Conservation (phyloP, 768 basidiomycete genomes). For the Tylopilus vinaceipallidus region DNA sequence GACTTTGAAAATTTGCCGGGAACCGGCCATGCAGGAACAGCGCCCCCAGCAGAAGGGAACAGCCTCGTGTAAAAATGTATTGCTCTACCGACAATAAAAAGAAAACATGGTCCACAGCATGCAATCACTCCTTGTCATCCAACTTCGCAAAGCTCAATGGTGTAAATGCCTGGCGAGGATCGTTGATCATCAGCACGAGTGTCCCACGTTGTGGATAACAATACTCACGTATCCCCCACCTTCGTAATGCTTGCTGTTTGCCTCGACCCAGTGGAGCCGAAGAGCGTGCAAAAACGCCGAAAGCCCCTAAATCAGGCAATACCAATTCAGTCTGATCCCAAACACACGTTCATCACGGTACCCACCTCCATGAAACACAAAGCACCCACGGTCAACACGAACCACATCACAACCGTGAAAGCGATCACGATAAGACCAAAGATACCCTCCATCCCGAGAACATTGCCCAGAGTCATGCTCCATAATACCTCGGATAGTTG, state of each 20-base stretch:
- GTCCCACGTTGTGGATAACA: slow-evolving; percentile 22
- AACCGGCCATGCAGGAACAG: background rate
- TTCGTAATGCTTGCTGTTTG: slow-evolving; percentile 94
- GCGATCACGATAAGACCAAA: slow-evolving; percentile 54
- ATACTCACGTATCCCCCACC: slow-evolving; percentile 83
- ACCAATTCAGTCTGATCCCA: slow-evolving; percentile 8
- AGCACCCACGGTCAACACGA: slow-evolving; percentile 68
- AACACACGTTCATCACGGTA: slow-evolving; percentile 18
- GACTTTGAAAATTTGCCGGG: slow-evolving; percentile 31
- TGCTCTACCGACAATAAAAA: slow-evolving; percentile 14
- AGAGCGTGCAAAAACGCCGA: slow-evolving; percentile 96
- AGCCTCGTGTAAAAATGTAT: slow-evolving; percentile 16
- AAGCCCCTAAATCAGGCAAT: slow-evolving; percentile 58
- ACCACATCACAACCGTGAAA: slow-evolving; percentile 71
- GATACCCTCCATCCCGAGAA: slow-evolving; percentile 61
- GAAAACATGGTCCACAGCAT: slow-evolving; percentile 12
- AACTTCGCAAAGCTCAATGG: slow-evolving; percentile 47
- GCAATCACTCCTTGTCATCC: slow-evolving; percentile 35
- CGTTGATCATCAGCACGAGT: slow-evolving; percentile 28
- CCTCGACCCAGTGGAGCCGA: slow-evolving; percentile 97
- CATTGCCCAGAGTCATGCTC: slow-evolving; percentile 75
- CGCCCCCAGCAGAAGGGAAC: slow-evolving; percentile 2
- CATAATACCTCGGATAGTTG: slow-evolving; percentile 95
- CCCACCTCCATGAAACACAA: slow-evolving; percentile 95
- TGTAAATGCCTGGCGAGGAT: slow-evolving; percentile 47